Evolutionary conservation across 176 grass and related monocot genomes (phyloP).

Genomic region (Dactylis glomerata): DNA sequence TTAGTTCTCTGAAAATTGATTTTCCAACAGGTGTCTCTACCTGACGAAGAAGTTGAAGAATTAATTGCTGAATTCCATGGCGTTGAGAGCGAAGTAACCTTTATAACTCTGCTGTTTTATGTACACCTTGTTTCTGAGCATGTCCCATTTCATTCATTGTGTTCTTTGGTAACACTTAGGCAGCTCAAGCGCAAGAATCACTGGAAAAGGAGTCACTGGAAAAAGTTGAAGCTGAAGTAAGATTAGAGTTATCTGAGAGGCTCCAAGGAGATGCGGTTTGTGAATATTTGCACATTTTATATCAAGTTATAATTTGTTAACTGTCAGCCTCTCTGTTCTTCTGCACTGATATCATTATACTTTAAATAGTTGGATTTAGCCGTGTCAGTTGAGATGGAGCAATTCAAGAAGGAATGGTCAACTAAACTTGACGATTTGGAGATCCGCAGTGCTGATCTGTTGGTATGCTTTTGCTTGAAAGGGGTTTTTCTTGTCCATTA

Average conservation of each 20-base stretch:
- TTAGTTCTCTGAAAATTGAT: conserved; percentile 34
- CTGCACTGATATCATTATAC: conserved; percentile 15
- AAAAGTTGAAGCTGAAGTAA: conserved; percentile 87
- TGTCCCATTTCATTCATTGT: conserved; percentile 10
- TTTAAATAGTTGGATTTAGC: conserved; percentile 74
- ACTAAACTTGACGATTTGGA: conserved; percentile 82
- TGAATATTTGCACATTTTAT: conserved; percentile 30
- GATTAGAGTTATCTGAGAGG: conserved; percentile 76
- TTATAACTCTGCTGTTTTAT: conserved; percentile 33
- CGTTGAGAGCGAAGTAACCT: conserved; percentile 83
- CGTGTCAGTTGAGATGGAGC: conserved; percentile 82
- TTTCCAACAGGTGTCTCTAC: conserved; percentile 59
- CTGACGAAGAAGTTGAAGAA: conserved; percentile 82
- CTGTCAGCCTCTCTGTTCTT: conserved; percentile 1
- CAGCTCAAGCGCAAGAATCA: conserved; percentile 95
- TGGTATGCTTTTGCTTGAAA: conserved; percentile 54
- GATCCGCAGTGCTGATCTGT: conserved; percentile 62
- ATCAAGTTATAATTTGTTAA: not conserved
- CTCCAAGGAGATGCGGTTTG: conserved; percentile 73
- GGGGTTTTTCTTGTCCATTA: not conserved
- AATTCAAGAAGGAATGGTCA: conserved; percentile 70
- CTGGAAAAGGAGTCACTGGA: conserved; percentile 93
- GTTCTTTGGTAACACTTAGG: conserved; percentile 49
- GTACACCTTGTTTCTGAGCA: conserved; percentile 21
- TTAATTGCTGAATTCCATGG: conserved; percentile 76